Base-by-base conservation (phyloP, 2,329 filamentous ascomycete genomes). In the Penicillium sp. region DNA sequence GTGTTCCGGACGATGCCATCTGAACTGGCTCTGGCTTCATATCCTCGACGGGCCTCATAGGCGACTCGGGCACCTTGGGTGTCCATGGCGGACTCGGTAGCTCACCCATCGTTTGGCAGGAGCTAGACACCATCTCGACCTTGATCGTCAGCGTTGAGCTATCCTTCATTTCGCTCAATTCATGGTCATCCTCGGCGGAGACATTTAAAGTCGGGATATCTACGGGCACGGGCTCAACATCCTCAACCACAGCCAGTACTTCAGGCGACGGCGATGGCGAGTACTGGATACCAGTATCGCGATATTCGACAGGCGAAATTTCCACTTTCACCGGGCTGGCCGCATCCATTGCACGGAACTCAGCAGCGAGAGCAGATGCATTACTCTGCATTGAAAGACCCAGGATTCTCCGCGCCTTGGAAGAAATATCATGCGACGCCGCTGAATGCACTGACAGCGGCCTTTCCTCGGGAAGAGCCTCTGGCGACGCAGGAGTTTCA, bases 221-320 rank as follows among this genome's bases (percentile, higher is more conserved):
- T 50, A 24, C 46, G 40, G 33, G 81, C 19, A 73, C 75, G 55
- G 59, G 50, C 50, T 55, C 46, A 33, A 47, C 33, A 7, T 51
- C 36, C 14, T 66, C 62, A 18, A 46, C 47, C n/a, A 61, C 65
- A 27, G 66, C 60, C 40, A 64, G 51, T 44, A 70, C 55, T 36
- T 66, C 67, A 1, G 91, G 91, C 2, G 92, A 96, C 3, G 89
- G 83, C 1, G 91, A 91, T 47, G 92, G 92, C 36, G 92, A 95
- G 69, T 85, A 95, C 73, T 97, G 93, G 35, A 91, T 83, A 3
- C 88, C 90, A n/a, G 83, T 84, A 69, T 96, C 90, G 40, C 85
- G 84, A 78, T 95, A 96, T 59, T 81, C 78, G 44, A 77, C 71
- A 60, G 79, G 69, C 61, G 19, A 69, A 63, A 55, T 76, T 73